These are phyloP conservation scores for Podaxis mareebaensis DNA, from an alignment of 768 basidiomycete genomes.

Conservation along the genomic window DNA sequence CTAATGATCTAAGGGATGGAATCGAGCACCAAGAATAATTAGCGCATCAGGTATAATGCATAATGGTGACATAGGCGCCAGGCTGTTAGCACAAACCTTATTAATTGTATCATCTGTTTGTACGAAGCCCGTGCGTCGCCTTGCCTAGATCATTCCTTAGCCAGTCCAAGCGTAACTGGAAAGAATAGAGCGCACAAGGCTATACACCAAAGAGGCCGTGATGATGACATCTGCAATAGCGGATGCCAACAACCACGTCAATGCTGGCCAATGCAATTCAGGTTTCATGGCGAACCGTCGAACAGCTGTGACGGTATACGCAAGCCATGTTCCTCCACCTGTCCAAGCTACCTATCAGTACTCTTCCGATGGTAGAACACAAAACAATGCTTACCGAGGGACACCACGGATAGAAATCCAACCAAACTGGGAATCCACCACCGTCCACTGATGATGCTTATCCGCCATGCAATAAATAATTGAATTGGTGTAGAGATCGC, in stretches of 20 bases:
- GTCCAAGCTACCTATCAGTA: neutral
- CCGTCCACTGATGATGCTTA: constrained; percentile 32
- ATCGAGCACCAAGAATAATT: neutral
- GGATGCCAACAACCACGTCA: constrained; percentile 46
- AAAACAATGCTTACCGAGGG: constrained; percentile 28
- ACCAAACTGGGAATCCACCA: constrained; percentile 29
- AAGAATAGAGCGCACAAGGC: constrained; percentile 35
- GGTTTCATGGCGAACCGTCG: constrained; percentile 30
- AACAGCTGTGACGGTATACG: constrained; percentile 26
- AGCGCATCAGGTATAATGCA: constrained; percentile 26
- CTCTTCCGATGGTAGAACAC: neutral
- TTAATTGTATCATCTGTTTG: constrained; percentile 36
- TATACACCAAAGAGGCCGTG: constrained; percentile 39
- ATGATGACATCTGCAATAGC: constrained; percentile 50
- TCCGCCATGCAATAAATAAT: constrained; percentile 42
- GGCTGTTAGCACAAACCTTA: constrained; percentile 23
- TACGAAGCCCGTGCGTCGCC: constrained; percentile 35
- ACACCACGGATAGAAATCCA: constrained; percentile 26
- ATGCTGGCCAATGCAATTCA: constrained; percentile 31
- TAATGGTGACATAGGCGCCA: too few species aligned
- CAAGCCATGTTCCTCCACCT: constrained; percentile 37
- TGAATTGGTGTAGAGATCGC: constrained; percentile 41
- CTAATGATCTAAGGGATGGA: constrained; percentile 13
- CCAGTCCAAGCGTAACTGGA: neutral
- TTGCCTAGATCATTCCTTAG: constrained; percentile 27